These are phyloP conservation scores for Venturia oleaginea DNA, from an alignment of 2,329 filamentous ascomycete genomes.

Conservation along the genomic window DNA sequence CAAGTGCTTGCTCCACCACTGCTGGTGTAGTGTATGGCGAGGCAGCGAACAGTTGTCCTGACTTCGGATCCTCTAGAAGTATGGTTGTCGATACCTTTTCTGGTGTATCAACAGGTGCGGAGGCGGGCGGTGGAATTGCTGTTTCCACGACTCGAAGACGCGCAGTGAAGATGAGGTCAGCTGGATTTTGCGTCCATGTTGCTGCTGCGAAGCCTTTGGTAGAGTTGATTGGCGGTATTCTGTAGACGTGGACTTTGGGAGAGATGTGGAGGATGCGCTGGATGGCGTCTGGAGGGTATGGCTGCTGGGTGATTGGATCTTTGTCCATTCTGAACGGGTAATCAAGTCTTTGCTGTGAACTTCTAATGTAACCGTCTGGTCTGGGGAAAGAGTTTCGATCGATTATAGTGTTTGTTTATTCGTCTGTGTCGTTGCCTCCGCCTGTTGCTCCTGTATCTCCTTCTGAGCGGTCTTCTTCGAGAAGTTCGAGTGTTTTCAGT, in stretches of 20 bases:
- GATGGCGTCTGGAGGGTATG: constrained; percentile 67
- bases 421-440: neutral
- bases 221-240: constrained; percentile 69
- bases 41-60: constrained; percentile 71
- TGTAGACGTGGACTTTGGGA: constrained; percentile 71
- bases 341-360: neutral
- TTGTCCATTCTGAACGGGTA: constrained; percentile 43
- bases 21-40: constrained; percentile 61
- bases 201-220: constrained; percentile 72
- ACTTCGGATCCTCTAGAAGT: constrained; percentile 65
- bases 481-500: neutral
- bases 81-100: constrained; percentile 63
- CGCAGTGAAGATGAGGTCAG: constrained; percentile 73
- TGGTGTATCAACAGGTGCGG: constrained; percentile 27
- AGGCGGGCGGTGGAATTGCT: constrained; percentile 36
- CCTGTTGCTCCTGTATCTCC: neutral
- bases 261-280: constrained; percentile 76
- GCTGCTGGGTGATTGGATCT: constrained; percentile 61
- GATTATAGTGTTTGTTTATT: neutral
- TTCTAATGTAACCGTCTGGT: neutral
- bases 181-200: constrained; percentile 61
- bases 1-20: constrained; percentile 67
- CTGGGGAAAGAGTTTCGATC: neutral
- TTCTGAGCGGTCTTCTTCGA: constrained; percentile 3
- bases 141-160: constrained; percentile 73